Evolutionary conservation across 2,329 filamentous ascomycete genomes (phyloP).

Genomic region (Nemania sp.): DNA sequence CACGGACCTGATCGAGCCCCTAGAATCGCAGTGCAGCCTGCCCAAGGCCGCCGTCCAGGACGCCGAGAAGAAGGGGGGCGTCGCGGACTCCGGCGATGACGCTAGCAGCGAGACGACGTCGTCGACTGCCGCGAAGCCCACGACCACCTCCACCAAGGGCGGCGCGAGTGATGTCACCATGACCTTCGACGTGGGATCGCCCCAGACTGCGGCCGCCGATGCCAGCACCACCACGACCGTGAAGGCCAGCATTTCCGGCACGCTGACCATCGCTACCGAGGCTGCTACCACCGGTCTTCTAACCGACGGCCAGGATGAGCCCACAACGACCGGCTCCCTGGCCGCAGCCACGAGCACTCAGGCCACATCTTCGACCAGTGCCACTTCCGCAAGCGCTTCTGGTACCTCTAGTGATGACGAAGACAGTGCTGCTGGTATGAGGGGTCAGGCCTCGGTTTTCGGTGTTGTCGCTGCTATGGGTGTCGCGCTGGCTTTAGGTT

Average conservation of each 20-base stretch:
- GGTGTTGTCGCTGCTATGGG: conserved; percentile 46
- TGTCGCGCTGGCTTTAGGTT: conserved; percentile 43
- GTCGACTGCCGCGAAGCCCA: conserved; percentile 23
- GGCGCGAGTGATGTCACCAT: conserved; percentile 9
- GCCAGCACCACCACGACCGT: conserved; percentile 17
- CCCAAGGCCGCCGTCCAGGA: conserved; percentile 51
- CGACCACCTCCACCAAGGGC: conserved; percentile 20
- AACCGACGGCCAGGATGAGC: conserved; percentile 15
- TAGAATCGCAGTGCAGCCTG: conserved; percentile 52
- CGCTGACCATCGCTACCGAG: conserved; percentile 17
- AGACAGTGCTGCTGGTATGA: conserved; percentile 33
- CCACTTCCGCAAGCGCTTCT: neutral
- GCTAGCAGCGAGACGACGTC: conserved; percentile 19
- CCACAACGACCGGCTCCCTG: conserved; percentile 20
- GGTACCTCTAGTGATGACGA: conserved; percentile 15
- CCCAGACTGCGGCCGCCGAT: conserved; percentile 24
- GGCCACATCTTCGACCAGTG: conserved; percentile 19
- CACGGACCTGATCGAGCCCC: conserved; percentile 50
- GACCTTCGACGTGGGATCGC: conserved; percentile 31
- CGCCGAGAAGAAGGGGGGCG: conserved; percentile 48
- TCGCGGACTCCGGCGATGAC: conserved; percentile 1
- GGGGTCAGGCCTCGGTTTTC: conserved; percentile 42
- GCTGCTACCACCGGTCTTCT: conserved; percentile 21
- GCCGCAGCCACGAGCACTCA: conserved; percentile 14
- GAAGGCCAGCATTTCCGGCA: conserved; percentile 22